Evolutionary conservation across 148 eudicot species (phyloP).

Genomic region (Dysphania ambrosioides): DNA sequence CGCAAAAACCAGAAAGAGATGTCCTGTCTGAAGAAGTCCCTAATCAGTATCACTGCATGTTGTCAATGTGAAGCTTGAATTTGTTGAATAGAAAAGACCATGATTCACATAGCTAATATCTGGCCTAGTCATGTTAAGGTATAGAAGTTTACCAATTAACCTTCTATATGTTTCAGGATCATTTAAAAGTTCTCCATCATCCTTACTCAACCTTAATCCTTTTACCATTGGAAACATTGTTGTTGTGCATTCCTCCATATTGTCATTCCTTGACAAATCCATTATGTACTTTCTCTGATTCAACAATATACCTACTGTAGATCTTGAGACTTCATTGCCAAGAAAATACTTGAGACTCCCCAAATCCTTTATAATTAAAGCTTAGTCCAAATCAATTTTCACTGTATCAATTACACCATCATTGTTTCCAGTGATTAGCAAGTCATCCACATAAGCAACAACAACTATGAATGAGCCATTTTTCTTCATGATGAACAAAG

Average conservation of each 20-base stretch:
- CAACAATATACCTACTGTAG: not conserved
- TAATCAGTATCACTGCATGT: not conserved
- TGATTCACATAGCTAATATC: not conserved
- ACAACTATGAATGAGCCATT: too few relatives aligned
- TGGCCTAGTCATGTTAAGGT: not conserved
- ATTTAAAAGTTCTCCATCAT: not conserved
- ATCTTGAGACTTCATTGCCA: not conserved
- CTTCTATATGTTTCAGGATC: not conserved
- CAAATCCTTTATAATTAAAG: not conserved
- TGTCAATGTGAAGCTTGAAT: not conserved
- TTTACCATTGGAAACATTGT: not conserved
- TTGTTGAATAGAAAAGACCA: too few relatives aligned
- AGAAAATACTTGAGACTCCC: not conserved
- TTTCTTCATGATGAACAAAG: too few relatives aligned
- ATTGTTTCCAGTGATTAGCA: not conserved
- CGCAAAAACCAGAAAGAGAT: not conserved
- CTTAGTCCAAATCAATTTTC: not conserved
- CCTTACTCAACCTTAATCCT: not conserved
- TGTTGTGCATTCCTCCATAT: not conserved
- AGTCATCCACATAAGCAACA: not conserved
- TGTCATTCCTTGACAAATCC: not conserved
- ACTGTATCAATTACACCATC: not conserved
- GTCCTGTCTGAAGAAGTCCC: not conserved
- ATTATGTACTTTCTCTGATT: not conserved
- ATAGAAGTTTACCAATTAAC: too few relatives aligned